Conservation (phyloP, 305 asterid genomes). For the Fraxinus paxiana region DNA sequence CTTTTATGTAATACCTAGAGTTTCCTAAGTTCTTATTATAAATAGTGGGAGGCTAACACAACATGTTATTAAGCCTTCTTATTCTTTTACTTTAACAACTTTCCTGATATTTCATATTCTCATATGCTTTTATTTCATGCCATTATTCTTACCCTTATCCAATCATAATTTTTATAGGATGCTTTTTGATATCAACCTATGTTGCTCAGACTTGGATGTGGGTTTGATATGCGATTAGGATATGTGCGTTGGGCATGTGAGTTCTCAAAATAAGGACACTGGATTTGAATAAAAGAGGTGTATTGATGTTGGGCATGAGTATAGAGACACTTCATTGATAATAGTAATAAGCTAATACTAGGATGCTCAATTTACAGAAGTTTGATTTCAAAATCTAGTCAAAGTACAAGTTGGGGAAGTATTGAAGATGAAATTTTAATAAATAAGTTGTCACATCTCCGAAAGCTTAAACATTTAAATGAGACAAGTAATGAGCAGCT, state of each 20-base stretch:
- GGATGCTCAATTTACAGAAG: neutral
- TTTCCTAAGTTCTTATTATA: no score
- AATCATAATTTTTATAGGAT: neutral
- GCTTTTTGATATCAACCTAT: slow-evolving; percentile 6
- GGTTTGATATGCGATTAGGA: neutral
- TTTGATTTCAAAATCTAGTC: neutral
- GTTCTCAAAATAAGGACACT: neutral
- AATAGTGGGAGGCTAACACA: no score
- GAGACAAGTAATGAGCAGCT: neutral
- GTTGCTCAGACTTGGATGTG: slow-evolving; percentile 15
- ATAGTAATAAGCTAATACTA: neutral
- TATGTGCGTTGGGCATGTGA: neutral
- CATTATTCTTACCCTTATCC: slow-evolving; percentile 5
- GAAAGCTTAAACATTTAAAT: neutral
- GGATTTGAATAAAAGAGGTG: neutral
- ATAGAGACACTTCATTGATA: neutral
- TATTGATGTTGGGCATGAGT: neutral
- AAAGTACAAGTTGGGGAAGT: neutral
- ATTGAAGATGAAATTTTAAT: neutral
- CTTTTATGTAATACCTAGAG: no score
- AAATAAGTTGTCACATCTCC: neutral
- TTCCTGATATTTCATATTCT: neutral
- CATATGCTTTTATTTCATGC: slow-evolving; percentile 3
- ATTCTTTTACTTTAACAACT: no score
- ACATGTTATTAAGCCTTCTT: no score